Evolutionary conservation across 495 filamentous ascomycete species (phyloP).

Genomic region (Alectoria sarmentosa): DNA sequence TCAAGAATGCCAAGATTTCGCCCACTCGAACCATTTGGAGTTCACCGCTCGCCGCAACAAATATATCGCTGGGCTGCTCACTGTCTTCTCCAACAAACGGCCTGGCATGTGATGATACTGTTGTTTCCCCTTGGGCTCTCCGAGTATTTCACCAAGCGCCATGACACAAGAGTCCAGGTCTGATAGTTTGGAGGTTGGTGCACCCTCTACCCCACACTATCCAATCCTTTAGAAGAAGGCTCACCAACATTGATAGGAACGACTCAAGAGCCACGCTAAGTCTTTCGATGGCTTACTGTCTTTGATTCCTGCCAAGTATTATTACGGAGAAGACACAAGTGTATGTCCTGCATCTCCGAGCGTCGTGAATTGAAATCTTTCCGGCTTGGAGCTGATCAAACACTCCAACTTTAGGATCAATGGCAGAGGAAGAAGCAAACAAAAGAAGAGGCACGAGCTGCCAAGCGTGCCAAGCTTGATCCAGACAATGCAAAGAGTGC

Average conservation of each 20-base stretch:
- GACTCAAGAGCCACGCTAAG: constrained; percentile 74
- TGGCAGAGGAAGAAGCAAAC: constrained; percentile 84
- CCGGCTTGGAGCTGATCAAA: constrained; percentile 1
- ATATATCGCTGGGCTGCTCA: not conserved
- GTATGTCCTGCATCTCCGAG: constrained; percentile 48
- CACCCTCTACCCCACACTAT: not conserved
- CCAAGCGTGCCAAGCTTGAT: constrained; percentile 75
- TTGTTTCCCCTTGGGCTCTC: not conserved
- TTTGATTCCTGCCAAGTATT: constrained; percentile 86
- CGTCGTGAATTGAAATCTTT: constrained; percentile 14
- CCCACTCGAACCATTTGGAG: constrained; percentile 13
- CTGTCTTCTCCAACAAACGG: not conserved
- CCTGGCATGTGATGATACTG: not conserved
- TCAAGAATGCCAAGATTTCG: constrained; percentile 15
- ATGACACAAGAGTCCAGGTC: constrained; percentile 19
- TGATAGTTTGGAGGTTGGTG: constrained; percentile 21
- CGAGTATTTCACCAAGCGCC: not conserved
- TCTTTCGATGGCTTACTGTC: constrained; percentile 89
- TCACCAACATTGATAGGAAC: constrained; percentile 51
- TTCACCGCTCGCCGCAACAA: not conserved
- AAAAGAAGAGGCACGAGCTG: constrained; percentile 70
- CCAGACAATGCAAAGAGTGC: constrained; percentile 72
- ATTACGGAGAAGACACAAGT: constrained; percentile 78
- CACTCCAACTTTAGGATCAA: constrained; percentile 53
- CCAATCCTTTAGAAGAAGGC: not conserved